Evolutionary conservation across 805 yeast genomes (phyloP), one percentile per base, ranked within the genome.

Genomic region (Clavispora fructus): DNA sequence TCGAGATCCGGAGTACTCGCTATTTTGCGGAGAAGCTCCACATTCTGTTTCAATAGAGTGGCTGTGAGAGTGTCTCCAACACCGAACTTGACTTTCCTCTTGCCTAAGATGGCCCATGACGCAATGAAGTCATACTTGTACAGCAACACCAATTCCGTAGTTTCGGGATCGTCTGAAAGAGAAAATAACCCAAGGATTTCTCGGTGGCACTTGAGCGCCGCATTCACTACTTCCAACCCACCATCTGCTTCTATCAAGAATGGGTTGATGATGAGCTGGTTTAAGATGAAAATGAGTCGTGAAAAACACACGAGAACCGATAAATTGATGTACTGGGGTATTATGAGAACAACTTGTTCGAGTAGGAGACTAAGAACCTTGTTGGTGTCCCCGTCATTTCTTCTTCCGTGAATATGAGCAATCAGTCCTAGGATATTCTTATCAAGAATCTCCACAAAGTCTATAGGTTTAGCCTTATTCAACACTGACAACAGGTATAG

Each of bases 81-180:
- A 1, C 49, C 49, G 33, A 42, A 52, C 32, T 37, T 48, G 11
- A 35, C 39, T 10, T 41, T 31, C 23, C 57, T 31, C 38, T 43
- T 48, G 25, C 31, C 46, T 13, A 62, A 32, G 6, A 69, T 57
- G 4, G 57, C 47, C 75, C 75, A 71, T 3, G 66, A 56, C 2
- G 64, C 74, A 35, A 71, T 37, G 7, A 68, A 58, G 46, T 71
- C 75, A 44, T 55, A 64, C 42, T 54, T 56, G 52, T 69, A 69
- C 16, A 51, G 54, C 25, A 56, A 45, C 1, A 68, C 29, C 3
- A 65, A 47, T 7, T 29, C 28, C 8, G 43, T 26, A 2, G 59
- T 62, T 32, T 57, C 61, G 3, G 14, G 11, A 19, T 62, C 61
- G 7, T 46, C 50, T 4, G 42, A 32, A 8, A 44, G 41, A 12